These are phyloP conservation scores for Sphaerobolus stellatus DNA, from an alignment of 1,284 basidiomycete genomes.

Conservation along the genomic window DNA sequence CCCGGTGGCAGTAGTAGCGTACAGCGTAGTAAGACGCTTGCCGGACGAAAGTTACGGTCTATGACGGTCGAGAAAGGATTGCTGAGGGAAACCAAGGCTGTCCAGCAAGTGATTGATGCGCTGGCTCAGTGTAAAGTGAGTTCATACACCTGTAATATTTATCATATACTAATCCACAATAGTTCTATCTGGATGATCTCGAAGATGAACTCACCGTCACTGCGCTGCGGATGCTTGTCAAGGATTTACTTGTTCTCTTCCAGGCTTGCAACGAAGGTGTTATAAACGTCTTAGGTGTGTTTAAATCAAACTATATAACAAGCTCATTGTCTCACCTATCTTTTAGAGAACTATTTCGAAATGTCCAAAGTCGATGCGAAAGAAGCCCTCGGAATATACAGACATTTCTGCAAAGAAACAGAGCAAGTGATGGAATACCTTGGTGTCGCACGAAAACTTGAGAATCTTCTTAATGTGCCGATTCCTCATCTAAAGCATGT, in stretches of 20 bases:
- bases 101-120: constrained; percentile 87
- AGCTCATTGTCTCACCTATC: constrained; percentile 6
- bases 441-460: constrained; percentile 87
- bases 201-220: constrained; percentile 90
- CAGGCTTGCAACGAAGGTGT: constrained; percentile 98
- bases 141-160: constrained; percentile 12
- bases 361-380: constrained; percentile 94
- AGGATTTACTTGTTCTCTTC: constrained; percentile 93
- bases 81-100: constrained; percentile 86
- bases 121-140: constrained; percentile 85
- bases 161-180: not conserved
- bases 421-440: constrained; percentile 94
- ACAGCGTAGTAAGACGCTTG: constrained; percentile 70
- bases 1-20: constrained; percentile 16
- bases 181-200: constrained; percentile 94
- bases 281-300: constrained; percentile 87
- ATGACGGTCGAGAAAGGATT: constrained; percentile 97
- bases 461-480: constrained; percentile 89
- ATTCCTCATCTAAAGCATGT: constrained; percentile 95
- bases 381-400: constrained; percentile 86
- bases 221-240: constrained; percentile 93
- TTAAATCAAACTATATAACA: not conserved
- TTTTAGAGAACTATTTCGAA: constrained; percentile 95
- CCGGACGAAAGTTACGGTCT: constrained; percentile 79
- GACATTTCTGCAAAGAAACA: constrained; percentile 92